Base-by-base conservation (phyloP, 108 stramenopile genomes). In the Skeletonema menzelii region DNA sequence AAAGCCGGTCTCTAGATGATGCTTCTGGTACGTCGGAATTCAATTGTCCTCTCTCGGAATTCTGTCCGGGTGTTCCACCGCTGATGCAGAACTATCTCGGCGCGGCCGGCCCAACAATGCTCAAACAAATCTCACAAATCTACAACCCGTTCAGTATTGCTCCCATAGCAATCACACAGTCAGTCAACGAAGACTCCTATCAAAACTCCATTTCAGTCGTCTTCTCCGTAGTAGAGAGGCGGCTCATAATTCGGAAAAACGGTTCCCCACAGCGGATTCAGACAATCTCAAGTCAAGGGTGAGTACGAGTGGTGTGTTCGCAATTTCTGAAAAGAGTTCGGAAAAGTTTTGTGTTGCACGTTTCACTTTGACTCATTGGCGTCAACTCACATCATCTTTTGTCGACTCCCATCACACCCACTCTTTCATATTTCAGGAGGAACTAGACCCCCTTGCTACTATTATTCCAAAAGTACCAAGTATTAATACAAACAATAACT, bases 251-350 rank as follows among this genome's bases (percentile, higher is more conserved):
- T 58, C 59, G 53, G n/a, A 22, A 76, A 69, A 24, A 78, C 77
- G 77, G 28, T 44, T 47, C 77, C 77, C 27, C 44, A 67, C 65
- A 27, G 8, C 32, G 66, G 59, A 37, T 78, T 78, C 57, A 78
- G 46, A 49, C 72, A 61, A 57, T 73, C 77, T 59, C 57, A 59
- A 31, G 77, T 73, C 37, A 78, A 78, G 66, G 77, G 77, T 78
- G 47, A 73, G 72, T 56, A 72, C 73, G 47, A 73, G 72, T 56
- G 3, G 24, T 13, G 8, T 13, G 5, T 5, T 31, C 53, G 63
- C 32, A 30, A 31, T 2, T 40, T 15, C 15, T 64, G 4, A 24
- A 26, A 59, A 19, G 30, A 61, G 44, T 24, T 27, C 27, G 14
- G 49, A 40, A 47, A 32, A 2, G 5, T 28, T 37, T 1, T 6